phyloP scores from a whole-genome alignment of 495 filamentous ascomycete species.

The Aspergillus cavernicola region DNA sequence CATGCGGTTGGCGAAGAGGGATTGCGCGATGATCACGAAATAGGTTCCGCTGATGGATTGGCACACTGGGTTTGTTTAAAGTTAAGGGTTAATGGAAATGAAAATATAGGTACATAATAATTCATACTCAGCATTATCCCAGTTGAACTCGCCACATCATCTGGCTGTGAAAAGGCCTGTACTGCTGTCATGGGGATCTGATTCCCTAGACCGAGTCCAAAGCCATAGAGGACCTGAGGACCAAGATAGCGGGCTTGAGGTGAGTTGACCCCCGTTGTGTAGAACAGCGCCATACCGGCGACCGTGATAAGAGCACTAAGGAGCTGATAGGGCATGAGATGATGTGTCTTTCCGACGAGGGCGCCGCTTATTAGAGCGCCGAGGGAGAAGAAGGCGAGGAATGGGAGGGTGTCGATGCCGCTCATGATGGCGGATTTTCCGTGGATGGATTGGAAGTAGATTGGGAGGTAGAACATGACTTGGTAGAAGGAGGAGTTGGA shows the following conservation, averaged over 20 bases:
- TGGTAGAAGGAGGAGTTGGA: too few species aligned
- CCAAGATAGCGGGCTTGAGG: slow-evolving; percentile 43
- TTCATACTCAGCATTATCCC: background rate
- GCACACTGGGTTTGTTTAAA: background rate
- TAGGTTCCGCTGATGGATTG: background rate
- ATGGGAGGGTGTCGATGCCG: slow-evolving; percentile 43
- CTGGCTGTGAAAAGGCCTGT: background rate
- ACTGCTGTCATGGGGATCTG: background rate
- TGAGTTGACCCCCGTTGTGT: slow-evolving; percentile 46
- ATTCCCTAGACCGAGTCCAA: background rate
- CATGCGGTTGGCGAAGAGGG: background rate
- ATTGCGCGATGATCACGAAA: background rate
- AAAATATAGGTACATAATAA: too few species aligned
- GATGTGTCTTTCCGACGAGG: slow-evolving; percentile 53
- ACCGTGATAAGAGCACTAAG: slow-evolving; percentile 45
- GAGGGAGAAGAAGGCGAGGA: slow-evolving; percentile 31
- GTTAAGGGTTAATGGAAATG: too few species aligned
- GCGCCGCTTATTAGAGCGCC: slow-evolving; percentile 39
- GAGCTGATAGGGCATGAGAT: slow-evolving; percentile 67
- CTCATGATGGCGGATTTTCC: slow-evolving; percentile 59
- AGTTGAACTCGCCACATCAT: background rate
- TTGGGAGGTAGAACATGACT: slow-evolving; percentile 40
- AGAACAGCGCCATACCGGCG: slow-evolving; percentile 63
- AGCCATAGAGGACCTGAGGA: background rate
- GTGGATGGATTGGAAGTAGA: slow-evolving; percentile 56